Evolutionary conservation across 2,329 filamentous ascomycete genomes (phyloP).

Genomic region (Pseudogymnoascus verrucosus): DNA sequence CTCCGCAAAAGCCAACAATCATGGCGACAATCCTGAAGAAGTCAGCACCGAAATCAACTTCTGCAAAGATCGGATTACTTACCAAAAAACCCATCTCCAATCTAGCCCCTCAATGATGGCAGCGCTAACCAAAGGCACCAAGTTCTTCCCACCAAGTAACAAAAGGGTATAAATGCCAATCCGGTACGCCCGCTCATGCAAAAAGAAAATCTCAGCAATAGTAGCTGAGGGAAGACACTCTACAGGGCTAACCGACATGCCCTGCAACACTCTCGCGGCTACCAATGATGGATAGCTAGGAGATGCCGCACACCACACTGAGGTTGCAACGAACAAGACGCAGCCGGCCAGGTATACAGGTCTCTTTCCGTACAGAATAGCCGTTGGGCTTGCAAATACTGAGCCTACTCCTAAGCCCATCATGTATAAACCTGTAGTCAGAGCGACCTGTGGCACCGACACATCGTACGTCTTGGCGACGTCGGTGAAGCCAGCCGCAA

Average conservation of each 20-base stretch:
- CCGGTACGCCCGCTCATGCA: constrained; percentile 87
- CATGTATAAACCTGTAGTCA: constrained; percentile 92
- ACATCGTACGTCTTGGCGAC: constrained; percentile 63
- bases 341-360: constrained; percentile 78
- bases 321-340: constrained; percentile 67
- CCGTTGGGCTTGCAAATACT: constrained; percentile 78
- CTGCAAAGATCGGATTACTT: constrained; percentile 24
- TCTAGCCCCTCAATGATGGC: constrained; percentile 67
- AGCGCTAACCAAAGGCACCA: constrained; percentile 80
- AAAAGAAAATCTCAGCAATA: constrained; percentile 91
- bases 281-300: constrained; percentile 73
- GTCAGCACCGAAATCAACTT: constrained; percentile 18
- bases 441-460: constrained; percentile 62
- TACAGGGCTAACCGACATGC: constrained; percentile 78
- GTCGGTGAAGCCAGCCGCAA: constrained; percentile 82
- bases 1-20: constrained; percentile 60
- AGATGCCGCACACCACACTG: constrained; percentile 80
- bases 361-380: constrained; percentile 83
- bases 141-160: constrained; percentile 82
- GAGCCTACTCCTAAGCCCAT: constrained; percentile 81
- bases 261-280: constrained; percentile 77
- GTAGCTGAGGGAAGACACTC: constrained; percentile 90
- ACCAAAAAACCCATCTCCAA: constrained; percentile 93
- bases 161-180: constrained; percentile 89
- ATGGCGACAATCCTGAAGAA: constrained; percentile 66